A percentile compares a stretch with the other conserved stretches of the same genome.
Evolutionary conservation across 352 stramenopile species (phyloP).

Genomic region (Poterioochromonas sp.): DNA sequence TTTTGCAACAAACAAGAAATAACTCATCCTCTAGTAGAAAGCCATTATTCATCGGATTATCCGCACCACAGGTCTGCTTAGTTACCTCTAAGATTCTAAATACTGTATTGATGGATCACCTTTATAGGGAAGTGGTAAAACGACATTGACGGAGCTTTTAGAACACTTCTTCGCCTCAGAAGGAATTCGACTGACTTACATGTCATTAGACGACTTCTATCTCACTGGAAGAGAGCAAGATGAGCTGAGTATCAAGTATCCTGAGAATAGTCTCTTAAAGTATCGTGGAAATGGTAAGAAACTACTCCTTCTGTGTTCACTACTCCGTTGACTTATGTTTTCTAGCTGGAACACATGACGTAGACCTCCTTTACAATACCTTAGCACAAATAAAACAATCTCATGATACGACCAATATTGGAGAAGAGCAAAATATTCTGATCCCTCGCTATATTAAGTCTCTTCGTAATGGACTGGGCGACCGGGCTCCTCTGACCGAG

Average conservation of each 20-base stretch:
- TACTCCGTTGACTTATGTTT: not conserved
- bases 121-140: slow-evolving; percentile 46
- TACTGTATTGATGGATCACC: no score
- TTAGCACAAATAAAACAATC: slow-evolving; percentile 1
- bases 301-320: not conserved
- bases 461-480: slow-evolving; percentile 39
- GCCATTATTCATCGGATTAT: no score
- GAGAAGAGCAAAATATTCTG: not conserved
- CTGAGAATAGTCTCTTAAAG: slow-evolving; percentile 40
- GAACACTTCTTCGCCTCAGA: slow-evolving; percentile 27
- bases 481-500: slow-evolving; percentile 34
- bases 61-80: no score
- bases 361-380: slow-evolving; percentile 36
- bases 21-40: no score
- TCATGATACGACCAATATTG: not conserved
- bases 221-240: slow-evolving; percentile 43
- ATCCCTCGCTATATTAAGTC: slow-evolving; percentile 44
- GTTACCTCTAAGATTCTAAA: no score
- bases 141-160: slow-evolving; percentile 39
- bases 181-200: slow-evolving; percentile 28
- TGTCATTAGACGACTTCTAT: slow-evolving; percentile 49
- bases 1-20: no score
- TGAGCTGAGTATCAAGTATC: slow-evolving; percentile 31
- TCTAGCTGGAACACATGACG: slow-evolving; percentile 42
- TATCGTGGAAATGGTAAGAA: slow-evolving; percentile 37